Base-by-base conservation (phyloP, 2,329 filamentous ascomycete genomes). In the Monosporascus cannonballus region DNA sequence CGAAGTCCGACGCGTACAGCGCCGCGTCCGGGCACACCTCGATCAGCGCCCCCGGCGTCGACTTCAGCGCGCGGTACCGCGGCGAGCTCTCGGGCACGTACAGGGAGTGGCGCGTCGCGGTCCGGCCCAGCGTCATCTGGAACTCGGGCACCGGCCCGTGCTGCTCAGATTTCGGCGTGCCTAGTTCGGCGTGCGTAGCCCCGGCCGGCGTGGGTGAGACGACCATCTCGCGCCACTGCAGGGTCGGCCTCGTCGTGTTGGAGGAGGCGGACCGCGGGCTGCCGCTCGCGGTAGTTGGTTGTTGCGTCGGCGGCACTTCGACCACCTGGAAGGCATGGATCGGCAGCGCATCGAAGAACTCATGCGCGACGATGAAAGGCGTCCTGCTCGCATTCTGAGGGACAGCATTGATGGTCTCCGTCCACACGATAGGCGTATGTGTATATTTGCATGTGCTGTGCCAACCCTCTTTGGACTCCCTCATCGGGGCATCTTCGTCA, bases 301-400 rank as follows among this genome's bases (percentile, higher is more conserved):
- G 56, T 38, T 73, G 68, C 15, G 73, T 68, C 57, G 74, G 73
- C 45, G 78, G 67, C 36, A 75, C 69, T 6, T 71, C 67, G 49
- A 93, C 79, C 15, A 89, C 87, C 69, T 97, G 87, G 68, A 99
- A 99, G 55, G 90, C 86, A 69, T 99, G 92, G 61, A 99, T 96
- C 36, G 94, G 94, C 1, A 99, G 84, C 2, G 94, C 94, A 62
- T 99, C 94, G 73, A 99, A 99, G 77, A 99, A 97, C 68, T 99
- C 94, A 69, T 99, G 94, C 4, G 94, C 94, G 48, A 97, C 83
- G 55, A 99, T 96, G 69, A 97, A 95, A 1, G 94, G 93, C 22
- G 85, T 89, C 66, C 87, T 89, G 55, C 80, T 78, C 22, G 83
- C 72, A 55, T 82, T 84, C 86, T 59, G 49, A 25, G 90, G 89